Evolutionary conservation across 2,329 filamentous ascomycete genomes (phyloP).

Genomic region (Sclerotiophoma versabilis): DNA sequence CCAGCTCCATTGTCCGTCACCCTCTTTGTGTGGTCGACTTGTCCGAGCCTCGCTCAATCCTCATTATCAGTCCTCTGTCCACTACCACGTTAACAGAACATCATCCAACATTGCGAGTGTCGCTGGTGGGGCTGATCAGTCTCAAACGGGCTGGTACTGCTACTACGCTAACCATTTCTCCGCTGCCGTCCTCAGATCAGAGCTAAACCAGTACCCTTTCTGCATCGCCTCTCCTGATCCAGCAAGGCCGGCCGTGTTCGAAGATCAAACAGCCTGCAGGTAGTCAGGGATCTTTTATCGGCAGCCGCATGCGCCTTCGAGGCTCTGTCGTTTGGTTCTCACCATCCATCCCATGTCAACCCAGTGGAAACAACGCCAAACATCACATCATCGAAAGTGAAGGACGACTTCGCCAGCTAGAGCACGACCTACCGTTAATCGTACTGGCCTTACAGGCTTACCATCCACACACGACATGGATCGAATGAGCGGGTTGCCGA

Average conservation of each 20-base stretch:
- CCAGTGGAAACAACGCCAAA: conserved; percentile 26
- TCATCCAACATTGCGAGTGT: conserved; percentile 46
- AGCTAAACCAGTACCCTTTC: conserved; percentile 45
- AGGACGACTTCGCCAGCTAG: conserved; percentile 7
- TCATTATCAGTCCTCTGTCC: conserved; percentile 24
- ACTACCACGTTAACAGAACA: conserved; percentile 17
- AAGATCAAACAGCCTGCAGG: conserved; percentile 37
- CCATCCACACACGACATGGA: conserved; percentile 34
- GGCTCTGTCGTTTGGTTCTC: conserved; percentile 22
- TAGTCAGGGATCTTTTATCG: conserved; percentile 33
- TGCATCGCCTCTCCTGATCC: conserved; percentile 39
- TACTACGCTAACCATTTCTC: conserved; percentile 38
- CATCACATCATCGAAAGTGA: conserved; percentile 7
- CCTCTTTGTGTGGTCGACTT: conserved; percentile 24
- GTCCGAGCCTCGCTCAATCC: background rate
- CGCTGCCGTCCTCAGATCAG: conserved; percentile 42
- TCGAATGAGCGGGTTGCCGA: conserved; percentile 44
- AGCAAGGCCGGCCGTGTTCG: conserved; percentile 35
- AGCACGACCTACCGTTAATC: conserved; percentile 5
- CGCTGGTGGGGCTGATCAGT: conserved; percentile 35
- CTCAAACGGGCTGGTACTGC: conserved; percentile 36
- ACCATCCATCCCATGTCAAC: conserved; percentile 36
- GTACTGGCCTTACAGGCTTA: conserved; percentile 6
- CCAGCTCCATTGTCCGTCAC: conserved; percentile 14
- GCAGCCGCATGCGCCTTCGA: conserved; percentile 30